A percentile compares a stretch with the other conserved stretches of the same genome.
phyloP scores from a whole-genome alignment of 2,329 filamentous ascomycete genomes.

The Pseudocercospora macadamiae region DNA sequence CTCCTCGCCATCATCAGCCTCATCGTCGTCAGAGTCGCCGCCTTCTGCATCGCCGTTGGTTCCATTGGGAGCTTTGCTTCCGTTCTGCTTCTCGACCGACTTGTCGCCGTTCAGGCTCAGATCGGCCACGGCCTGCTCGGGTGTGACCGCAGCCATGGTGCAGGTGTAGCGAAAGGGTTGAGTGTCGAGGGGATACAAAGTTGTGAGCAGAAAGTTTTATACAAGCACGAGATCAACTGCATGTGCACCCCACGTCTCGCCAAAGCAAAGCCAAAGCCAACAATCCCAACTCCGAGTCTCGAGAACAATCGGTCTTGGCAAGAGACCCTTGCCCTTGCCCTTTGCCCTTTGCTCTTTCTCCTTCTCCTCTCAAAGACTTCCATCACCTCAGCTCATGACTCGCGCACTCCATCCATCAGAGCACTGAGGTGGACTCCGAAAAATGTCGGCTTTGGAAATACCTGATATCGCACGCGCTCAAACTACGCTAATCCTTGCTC shows the following conservation, averaged over 20 bases:
- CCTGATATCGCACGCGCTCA: background rate
- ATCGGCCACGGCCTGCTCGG: conserved; percentile 32
- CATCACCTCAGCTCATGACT: too few relatives aligned
- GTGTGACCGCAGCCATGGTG: conserved; percentile 35
- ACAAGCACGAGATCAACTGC: background rate
- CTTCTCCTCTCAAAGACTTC: too few relatives aligned
- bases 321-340: too few relatives aligned
- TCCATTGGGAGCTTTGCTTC: conserved; percentile 27
- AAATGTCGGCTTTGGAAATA: background rate
- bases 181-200: background rate
- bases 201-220: background rate
- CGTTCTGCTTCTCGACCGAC: conserved; percentile 27
- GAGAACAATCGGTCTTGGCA: too few relatives aligned
- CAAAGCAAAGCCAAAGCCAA: too few relatives aligned
- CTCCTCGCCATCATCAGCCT: conserved; percentile 38
- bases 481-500: too few relatives aligned
- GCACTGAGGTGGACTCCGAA: background rate
- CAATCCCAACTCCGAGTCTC: background rate
- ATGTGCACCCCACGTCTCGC: background rate
- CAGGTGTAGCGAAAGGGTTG: background rate
- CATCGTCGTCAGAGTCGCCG: conserved; percentile 42
- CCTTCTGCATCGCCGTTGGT: conserved; percentile 37
- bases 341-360: too few relatives aligned
- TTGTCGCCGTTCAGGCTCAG: conserved; percentile 29
- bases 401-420: background rate